Conservation (phyloP, 176 grass and related monocot genomes). For the Zoysia japonica region DNA sequence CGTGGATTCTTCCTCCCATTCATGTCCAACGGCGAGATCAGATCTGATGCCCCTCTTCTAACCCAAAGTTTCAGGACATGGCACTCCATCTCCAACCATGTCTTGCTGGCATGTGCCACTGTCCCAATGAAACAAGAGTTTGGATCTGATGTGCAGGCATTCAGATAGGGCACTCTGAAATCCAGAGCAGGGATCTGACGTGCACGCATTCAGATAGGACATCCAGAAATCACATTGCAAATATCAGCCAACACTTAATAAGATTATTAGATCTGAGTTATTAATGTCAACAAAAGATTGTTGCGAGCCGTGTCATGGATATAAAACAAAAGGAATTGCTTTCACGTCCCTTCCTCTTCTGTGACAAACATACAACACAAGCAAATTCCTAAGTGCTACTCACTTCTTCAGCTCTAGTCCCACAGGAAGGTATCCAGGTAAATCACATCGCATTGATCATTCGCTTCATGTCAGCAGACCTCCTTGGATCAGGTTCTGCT, state of each 20-base stretch:
- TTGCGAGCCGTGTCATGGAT: background rate
- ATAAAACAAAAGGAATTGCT: background rate
- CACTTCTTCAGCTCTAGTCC: background rate
- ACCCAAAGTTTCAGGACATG: background rate
- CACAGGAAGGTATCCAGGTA: background rate
- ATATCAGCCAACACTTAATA: background rate
- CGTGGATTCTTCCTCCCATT: background rate
- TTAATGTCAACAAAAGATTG: background rate
- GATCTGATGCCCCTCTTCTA: background rate
- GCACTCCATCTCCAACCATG: background rate
- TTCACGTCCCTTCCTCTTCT: background rate
- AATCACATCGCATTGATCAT: slow-evolving; percentile 79
- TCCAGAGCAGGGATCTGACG: background rate
- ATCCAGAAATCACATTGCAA: background rate
- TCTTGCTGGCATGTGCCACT: background rate
- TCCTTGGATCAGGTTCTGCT: slow-evolving; percentile 81
- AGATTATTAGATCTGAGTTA: slow-evolving; percentile 25
- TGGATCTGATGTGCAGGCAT: background rate
- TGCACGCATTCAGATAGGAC: background rate
- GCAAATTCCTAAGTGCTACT: slow-evolving; percentile 22
- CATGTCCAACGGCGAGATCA: background rate
- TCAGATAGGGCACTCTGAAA: background rate
- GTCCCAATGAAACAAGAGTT: background rate
- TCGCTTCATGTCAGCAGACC: slow-evolving; percentile 87
- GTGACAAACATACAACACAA: slow-evolving; percentile 30